Percentiles rank a stretch among this genome's conserved stretches.
phyloP scores from a whole-genome alignment of 2,329 filamentous ascomycete species.

The Sclerotinia sclerotiorum region DNA sequence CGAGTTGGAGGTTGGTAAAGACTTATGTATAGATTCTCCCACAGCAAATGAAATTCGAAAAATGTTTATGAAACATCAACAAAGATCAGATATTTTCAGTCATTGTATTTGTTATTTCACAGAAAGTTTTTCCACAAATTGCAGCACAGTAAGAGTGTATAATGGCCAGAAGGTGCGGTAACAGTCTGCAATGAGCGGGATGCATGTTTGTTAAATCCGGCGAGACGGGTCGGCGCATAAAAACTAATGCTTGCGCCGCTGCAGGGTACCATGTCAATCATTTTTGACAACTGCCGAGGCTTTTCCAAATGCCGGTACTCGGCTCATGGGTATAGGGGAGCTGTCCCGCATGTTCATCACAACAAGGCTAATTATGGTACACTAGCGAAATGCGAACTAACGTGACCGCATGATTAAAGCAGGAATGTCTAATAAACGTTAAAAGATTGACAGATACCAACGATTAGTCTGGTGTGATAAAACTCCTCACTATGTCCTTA shows the following conservation, averaged over 20 bases:
- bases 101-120: neutral
- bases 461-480: neutral
- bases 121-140: neutral
- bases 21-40: neutral
- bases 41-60: neutral
- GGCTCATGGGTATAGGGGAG: neutral
- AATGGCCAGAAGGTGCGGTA: neutral
- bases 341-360: neutral
- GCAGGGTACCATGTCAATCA: neutral
- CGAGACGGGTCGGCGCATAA: neutral
- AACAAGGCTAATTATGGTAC: neutral
- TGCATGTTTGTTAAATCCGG: neutral
- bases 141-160: neutral
- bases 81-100: neutral
- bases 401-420: neutral
- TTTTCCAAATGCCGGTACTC: neutral
- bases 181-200: neutral
- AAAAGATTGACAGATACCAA: too few species aligned
- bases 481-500: neutral
- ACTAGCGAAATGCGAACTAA: too few species aligned
- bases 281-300: neutral
- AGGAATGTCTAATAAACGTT: too few species aligned
- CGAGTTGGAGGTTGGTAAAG: too few species aligned
- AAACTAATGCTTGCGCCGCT: neutral
- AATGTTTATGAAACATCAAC: neutral